Conservation (phyloP, 306 rosid genomes). For the Ormosia emarginata region DNA sequence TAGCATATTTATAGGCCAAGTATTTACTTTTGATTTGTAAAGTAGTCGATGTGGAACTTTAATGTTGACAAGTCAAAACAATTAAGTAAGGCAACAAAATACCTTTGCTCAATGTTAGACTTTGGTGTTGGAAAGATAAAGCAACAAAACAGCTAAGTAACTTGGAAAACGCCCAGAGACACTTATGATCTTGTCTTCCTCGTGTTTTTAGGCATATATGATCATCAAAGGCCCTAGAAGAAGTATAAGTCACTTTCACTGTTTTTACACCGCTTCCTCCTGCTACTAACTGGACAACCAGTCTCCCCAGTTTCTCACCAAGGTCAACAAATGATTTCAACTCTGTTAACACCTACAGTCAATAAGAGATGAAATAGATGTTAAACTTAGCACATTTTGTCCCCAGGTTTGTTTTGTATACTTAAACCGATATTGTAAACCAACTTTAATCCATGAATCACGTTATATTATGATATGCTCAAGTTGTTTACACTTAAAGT, state of each 20-base stretch:
- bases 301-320: slow-evolving; percentile 90
- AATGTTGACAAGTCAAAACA: too few relatives aligned
- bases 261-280: slow-evolving; percentile 97
- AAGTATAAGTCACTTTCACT: slow-evolving; percentile 84
- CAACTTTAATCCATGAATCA: background rate
- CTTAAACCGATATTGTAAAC: background rate
- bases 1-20: too few relatives aligned
- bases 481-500: background rate
- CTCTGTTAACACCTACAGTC: slow-evolving; percentile 70
- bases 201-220: too few relatives aligned
- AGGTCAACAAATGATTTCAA: slow-evolving; percentile 87
- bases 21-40: too few relatives aligned
- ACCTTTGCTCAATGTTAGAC: too few relatives aligned
- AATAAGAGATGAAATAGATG: slow-evolving; percentile 1
- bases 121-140: too few relatives aligned
- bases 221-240: slow-evolving; percentile 92
- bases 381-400: background rate
- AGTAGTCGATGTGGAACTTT: too few relatives aligned
- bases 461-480: background rate
- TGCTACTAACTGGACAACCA: slow-evolving; percentile 93
- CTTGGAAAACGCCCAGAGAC: too few relatives aligned
- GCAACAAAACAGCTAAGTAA: too few relatives aligned
- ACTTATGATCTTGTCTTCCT: too few relatives aligned
- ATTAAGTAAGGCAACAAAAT: too few relatives aligned
- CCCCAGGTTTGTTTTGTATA: background rate